phyloP scores from a whole-genome alignment of 2,329 filamentous ascomycete species.

The Fusarium tjaetaba region DNA sequence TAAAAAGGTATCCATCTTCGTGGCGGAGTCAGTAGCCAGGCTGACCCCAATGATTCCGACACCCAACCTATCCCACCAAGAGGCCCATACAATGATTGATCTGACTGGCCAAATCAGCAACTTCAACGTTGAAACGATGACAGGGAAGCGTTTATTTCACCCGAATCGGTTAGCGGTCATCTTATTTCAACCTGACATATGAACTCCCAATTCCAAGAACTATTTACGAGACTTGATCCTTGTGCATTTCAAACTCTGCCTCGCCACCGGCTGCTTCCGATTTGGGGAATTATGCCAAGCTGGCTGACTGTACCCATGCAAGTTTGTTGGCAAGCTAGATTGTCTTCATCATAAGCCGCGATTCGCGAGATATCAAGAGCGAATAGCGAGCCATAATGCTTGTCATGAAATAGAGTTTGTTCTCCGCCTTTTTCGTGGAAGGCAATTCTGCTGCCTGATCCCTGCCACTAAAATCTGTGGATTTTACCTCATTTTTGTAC shows the following conservation, averaged over 20 bases:
- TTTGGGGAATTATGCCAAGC: neutral
- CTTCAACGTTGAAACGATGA: neutral
- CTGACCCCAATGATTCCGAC: neutral
- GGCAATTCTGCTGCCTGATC: rapidly evolving
- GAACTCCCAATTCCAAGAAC: neutral
- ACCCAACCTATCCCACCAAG: no score
- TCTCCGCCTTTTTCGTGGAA: neutral
- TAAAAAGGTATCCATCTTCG: neutral
- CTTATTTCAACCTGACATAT: neutral
- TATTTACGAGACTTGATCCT: neutral
- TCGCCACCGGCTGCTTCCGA: neutral
- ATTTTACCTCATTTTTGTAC: rapidly evolving
- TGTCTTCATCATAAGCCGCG: neutral
- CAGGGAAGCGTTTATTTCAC: neutral
- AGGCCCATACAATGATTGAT: neutral
- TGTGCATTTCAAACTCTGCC: neutral
- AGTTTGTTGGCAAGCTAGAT: neutral
- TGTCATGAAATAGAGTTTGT: neutral
- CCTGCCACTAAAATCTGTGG: no score
- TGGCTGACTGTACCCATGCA: neutral
- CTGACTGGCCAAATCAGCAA: neutral
- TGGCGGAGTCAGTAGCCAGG: neutral
- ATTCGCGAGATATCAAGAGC: neutral
- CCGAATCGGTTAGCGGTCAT: neutral
- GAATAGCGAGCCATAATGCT: neutral